A percentile compares a stretch with the other conserved stretches of the same genome.
Conservation (phyloP, 495 filamentous ascomycete genomes). For the Penicillium herquei region DNA sequence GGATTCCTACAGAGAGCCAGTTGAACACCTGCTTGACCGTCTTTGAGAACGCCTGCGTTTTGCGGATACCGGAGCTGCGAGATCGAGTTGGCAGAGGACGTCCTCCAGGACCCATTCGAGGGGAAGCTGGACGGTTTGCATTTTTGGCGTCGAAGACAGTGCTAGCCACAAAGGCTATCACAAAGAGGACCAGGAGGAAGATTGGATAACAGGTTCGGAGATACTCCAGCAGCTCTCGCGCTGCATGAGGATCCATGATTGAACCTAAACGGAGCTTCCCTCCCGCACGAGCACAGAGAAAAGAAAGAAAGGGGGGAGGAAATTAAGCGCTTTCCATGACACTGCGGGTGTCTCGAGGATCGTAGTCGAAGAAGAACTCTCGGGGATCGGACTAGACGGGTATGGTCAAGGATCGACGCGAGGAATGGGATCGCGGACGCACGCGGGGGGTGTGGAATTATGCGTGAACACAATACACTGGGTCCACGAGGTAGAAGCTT, state of each 20-base stretch:
- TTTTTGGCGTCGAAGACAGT: slow-evolving; percentile 56
- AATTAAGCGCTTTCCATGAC: slow-evolving; percentile 45
- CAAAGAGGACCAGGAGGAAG: slow-evolving; percentile 65
- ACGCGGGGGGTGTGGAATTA: slow-evolving; percentile 12
- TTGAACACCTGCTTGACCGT: slow-evolving; percentile 67
- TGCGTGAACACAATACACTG: slow-evolving; percentile 5
- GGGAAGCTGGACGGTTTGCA: slow-evolving; percentile 33
- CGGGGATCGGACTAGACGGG: slow-evolving; percentile 25
- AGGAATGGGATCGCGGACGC: slow-evolving; percentile 22
- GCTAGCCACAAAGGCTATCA: slow-evolving; percentile 60
- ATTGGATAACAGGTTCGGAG: slow-evolving; percentile 65
- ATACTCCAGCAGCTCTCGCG: slow-evolving; percentile 45
- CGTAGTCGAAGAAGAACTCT: slow-evolving; percentile 4
- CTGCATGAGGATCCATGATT: slow-evolving; percentile 40
- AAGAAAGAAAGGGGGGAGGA: slow-evolving; percentile 3
- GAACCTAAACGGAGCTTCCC: slow-evolving; percentile 1
- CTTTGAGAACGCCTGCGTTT: slow-evolving; percentile 52
- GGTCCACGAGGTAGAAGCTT: slow-evolving; percentile 14
- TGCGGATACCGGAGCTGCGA: slow-evolving; percentile 37
- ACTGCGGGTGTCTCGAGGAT: slow-evolving; percentile 17
- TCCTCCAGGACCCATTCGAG: slow-evolving; percentile 67
- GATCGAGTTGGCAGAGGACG: slow-evolving; percentile 68
- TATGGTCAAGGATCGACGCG: slow-evolving; percentile 27
- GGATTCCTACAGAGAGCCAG: slow-evolving; percentile 64
- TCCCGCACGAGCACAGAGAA: slow-evolving; percentile 19